Percentiles rank a stretch among this genome's conserved stretches.
These are phyloP conservation scores for Perkinsus marinus DNA, from an alignment of 169 alveolate genomes.

Conservation along the genomic window DNA sequence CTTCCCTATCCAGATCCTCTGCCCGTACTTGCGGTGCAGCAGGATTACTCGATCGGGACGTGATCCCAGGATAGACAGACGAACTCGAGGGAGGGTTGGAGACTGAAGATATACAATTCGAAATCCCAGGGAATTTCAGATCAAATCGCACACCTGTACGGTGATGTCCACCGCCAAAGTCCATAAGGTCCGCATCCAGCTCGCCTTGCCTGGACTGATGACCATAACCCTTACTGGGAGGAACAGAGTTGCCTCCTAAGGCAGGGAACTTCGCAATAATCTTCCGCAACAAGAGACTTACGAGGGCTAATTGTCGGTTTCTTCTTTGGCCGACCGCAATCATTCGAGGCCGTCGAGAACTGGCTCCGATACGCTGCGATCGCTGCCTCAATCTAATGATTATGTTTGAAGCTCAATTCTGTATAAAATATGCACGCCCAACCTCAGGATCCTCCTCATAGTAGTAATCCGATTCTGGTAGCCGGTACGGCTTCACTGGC, in stretches of 20 bases:
- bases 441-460: background rate
- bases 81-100: background rate
- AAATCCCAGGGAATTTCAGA: no score
- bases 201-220: background rate
- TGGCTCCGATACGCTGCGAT: background rate
- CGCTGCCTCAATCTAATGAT: background rate
- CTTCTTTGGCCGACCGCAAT: background rate
- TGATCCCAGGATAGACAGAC: background rate
- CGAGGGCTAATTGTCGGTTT: background rate
- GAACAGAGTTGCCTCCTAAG: background rate
- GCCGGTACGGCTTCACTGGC: background rate
- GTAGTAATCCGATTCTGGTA: background rate
- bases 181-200: background rate
- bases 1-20: background rate
- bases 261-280: background rate
- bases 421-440: background rate
- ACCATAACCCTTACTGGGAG: background rate
- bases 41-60: background rate
- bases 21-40: background rate
- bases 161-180: background rate
- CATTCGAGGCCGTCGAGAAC: background rate
- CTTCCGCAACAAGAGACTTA: background rate
- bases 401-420: background rate
- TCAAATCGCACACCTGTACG: background rate
- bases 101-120: background rate